Percentiles rank a stretch among this genome's conserved stretches.
These are phyloP conservation scores for Rhypophila decipiens DNA, from an alignment of 495 filamentous ascomycete genomes.

Conservation along the genomic window DNA sequence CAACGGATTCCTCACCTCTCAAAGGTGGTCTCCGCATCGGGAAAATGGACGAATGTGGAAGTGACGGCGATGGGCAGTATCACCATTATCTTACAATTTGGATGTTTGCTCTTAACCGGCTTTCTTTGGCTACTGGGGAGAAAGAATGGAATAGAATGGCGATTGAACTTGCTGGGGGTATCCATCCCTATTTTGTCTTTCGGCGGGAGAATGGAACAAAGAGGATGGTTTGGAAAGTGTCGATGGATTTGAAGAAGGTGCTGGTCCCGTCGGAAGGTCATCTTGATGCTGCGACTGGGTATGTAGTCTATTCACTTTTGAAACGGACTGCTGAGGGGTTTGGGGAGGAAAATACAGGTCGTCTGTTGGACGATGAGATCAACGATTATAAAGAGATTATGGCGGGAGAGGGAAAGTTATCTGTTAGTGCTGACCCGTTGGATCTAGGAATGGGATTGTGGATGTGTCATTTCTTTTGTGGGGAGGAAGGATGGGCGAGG, in stretches of 20 bases:
- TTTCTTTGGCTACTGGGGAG: conserved; percentile 47
- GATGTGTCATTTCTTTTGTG: conserved; percentile 55
- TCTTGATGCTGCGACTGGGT: conserved; percentile 57
- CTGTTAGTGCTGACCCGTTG: conserved; percentile 47
- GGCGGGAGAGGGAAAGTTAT: conserved; percentile 40
- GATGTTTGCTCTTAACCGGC: conserved; percentile 64
- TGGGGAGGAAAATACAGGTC: conserved; percentile 20
- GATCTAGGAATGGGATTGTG: conserved; percentile 64
- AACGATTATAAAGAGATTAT: conserved; percentile 54
- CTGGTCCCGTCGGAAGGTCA: conserved; percentile 54
- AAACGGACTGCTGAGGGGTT: conserved; percentile 34
- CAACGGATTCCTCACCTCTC: conserved; percentile 49
- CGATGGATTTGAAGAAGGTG: conserved; percentile 41
- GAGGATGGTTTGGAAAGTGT: conserved; percentile 61
- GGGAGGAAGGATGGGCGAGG: conserved; percentile 44
- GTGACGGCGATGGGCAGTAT: conserved; percentile 60
- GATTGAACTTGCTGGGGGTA: conserved; percentile 49
- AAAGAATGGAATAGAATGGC: conserved; percentile 47
- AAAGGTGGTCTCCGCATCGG: conserved; percentile 60
- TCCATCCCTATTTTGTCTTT: conserved; percentile 53
- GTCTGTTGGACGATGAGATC: conserved; percentile 51
- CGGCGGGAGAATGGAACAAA: conserved; percentile 23
- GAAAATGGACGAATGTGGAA: conserved; percentile 45
- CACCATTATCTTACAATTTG: conserved; percentile 64
- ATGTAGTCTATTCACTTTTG: conserved; percentile 50